A percentile compares a stretch with the other conserved stretches of the same genome.
phyloP scores from a whole-genome alignment of 2,329 filamentous ascomycete species.

The Phaeoacremonium minimum region DNA sequence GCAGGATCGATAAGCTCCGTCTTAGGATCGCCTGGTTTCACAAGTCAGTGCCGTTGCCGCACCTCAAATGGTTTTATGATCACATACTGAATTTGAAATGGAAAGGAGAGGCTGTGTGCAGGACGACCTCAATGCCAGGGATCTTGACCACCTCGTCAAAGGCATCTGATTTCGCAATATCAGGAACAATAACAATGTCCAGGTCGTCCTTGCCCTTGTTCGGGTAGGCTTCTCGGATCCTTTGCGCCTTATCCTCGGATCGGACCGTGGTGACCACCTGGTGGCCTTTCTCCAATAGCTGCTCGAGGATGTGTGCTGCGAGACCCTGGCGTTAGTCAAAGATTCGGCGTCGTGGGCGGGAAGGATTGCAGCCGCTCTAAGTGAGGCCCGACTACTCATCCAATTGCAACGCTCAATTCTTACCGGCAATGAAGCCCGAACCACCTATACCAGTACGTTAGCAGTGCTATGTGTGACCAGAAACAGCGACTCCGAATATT shows the following conservation, averaged over 20 bases:
- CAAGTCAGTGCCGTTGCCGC: neutral
- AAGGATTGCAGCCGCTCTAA: no score
- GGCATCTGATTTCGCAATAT: constrained; percentile 69
- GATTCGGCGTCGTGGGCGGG: neutral
- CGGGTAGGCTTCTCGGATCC: constrained; percentile 45
- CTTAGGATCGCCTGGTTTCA: constrained; percentile 34
- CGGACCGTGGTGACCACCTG: constrained; percentile 53
- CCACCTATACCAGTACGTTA: constrained; percentile 28
- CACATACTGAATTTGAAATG: constrained; percentile 43
- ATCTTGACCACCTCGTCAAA: constrained; percentile 61
- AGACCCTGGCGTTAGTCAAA: neutral
- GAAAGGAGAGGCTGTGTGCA: constrained; percentile 59
- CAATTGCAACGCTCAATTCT: constrained; percentile 8
- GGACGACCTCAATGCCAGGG: constrained; percentile 48
- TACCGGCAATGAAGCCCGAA: constrained; percentile 49
- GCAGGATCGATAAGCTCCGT: constrained; percentile 55
- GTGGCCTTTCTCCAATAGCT: constrained; percentile 46
- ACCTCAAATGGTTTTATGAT: no score
- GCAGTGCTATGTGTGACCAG: neutral
- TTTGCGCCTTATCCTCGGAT: constrained; percentile 46
- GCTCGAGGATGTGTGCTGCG: constrained; percentile 49
- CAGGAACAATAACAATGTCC: constrained; percentile 61
- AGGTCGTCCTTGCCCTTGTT: constrained; percentile 36
- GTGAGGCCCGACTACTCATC: no score
- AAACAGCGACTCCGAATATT: constrained; percentile 1